Evolutionary conservation across 306 rosid species (phyloP), one percentile per base, ranked within the genome.

Genomic region (Gillenia trifoliata): DNA sequence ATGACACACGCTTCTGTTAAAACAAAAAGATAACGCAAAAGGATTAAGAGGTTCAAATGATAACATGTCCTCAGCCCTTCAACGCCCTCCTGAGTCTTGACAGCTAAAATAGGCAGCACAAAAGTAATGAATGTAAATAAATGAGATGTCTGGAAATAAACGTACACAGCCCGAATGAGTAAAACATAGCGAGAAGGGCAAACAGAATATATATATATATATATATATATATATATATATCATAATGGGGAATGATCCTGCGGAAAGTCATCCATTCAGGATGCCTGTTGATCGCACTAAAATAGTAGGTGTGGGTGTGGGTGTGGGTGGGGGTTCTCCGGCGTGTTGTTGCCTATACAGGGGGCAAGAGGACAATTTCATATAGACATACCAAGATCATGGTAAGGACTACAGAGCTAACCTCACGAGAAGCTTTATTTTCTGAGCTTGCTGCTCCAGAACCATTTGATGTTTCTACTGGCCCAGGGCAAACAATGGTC

Each of bases 401-500:
- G 52, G 68, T 71, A 65, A 77, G 70, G 50, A 38, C 11, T 8
- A 38, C 2, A 38, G 41, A 76, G 79, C 70, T 75, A 74, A 91
- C 98, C 98, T 91, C 97, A 64, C 84, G 81, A 70, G 83, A 79
- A 66, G 75, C 83, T 77, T 72, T 79, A 64, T 66, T 83, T 72
- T 28, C 81, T 1, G 77, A 50, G 75, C 72, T 55, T 73, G 76
- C 83, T 12, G 76, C 64, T 69, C 78, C 88, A 30, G 90, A 65
- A 59, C 65, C 78, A 73, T 71, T 89, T 72, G 92, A 72, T 45
- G 97, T 89, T 84, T 84, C 88, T 77, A 91, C 85, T 40, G 98
- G 98, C 79, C 98, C 98, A 73, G 96, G 98, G 85, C 98, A 94
- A 77, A 91, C 86, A 77, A 94, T 76, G 61, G 98, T 91, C 80